Conservation (phyloP, 306 rosid species). For the Quercus suber region DNA sequence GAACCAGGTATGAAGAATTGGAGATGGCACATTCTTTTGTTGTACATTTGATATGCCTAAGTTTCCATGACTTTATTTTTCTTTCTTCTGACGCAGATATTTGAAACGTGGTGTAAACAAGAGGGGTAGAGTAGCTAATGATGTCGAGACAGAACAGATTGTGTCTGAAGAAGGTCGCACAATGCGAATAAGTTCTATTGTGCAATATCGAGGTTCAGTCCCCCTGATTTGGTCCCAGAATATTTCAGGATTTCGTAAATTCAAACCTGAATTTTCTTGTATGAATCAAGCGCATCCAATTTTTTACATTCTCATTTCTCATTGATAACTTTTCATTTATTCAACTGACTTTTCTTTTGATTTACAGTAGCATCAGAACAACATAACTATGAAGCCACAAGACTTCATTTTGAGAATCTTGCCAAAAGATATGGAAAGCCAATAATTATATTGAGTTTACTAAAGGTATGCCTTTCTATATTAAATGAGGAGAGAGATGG, state of each 20-base stretch:
- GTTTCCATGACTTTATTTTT: conserved; percentile 17
- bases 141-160: conserved; percentile 96
- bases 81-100: conserved; percentile 52
- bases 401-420: conserved; percentile 91
- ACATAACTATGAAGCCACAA: conserved; percentile 64
- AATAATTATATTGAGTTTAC: conserved; percentile 80
- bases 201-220: conserved; percentile 89
- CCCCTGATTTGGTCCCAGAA: conserved; percentile 99
- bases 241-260: conserved; percentile 60
- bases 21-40: conserved; percentile 2
- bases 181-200: conserved; percentile 78
- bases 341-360: conserved; percentile 20
- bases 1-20: conserved; percentile 66
- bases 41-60: conserved; percentile 11
- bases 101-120: conserved; percentile 93
- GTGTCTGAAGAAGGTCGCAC: conserved; percentile 65
- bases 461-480: conserved; percentile 59
- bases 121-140: conserved; percentile 96
- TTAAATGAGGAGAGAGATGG: conserved; percentile 1
- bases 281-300: conserved; percentile 21
- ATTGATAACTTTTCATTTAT: conserved; percentile 7
- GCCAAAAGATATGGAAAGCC: conserved; percentile 86
- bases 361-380: conserved; percentile 67
- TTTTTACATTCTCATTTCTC: conserved; percentile 13
- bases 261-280: conserved; percentile 88